Percentiles rank a stretch among this genome's conserved stretches.
Conservation (phyloP, 208 protist species). For the Leishmania arabica region DNA sequence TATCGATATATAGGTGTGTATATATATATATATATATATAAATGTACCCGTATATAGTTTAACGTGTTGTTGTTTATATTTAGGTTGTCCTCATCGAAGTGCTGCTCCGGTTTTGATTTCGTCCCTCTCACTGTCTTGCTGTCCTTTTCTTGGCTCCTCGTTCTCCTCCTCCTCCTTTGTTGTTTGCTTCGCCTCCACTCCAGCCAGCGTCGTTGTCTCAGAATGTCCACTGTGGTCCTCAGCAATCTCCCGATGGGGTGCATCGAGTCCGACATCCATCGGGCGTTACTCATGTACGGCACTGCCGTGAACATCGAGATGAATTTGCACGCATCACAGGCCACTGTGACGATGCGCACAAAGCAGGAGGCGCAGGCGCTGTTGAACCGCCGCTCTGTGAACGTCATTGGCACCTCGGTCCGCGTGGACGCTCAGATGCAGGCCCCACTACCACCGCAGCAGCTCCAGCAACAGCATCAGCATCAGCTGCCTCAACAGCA, state of each 20-base stretch:
- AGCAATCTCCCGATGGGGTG: slow-evolving; percentile 71
- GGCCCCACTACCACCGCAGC: not conserved
- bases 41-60: too few species aligned
- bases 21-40: too few species aligned
- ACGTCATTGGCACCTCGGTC: slow-evolving; percentile 69
- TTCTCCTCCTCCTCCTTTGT: not conserved
- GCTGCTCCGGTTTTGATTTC: not conserved
- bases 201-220: not conserved
- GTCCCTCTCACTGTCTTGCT: not conserved
- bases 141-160: slow-evolving; percentile 4
- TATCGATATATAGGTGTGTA: too few species aligned
- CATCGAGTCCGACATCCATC: slow-evolving; percentile 74
- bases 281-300: slow-evolving; percentile 80
- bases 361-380: slow-evolving; percentile 70
- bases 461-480: not conserved
- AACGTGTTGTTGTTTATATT: not conserved
- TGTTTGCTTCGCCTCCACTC: not conserved
- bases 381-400: slow-evolving; percentile 63
- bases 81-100: not conserved
- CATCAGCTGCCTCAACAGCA: slow-evolving; percentile 8
- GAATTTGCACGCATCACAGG: slow-evolving; percentile 46
- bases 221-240: slow-evolving; percentile 66
- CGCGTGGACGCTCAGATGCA: slow-evolving; percentile 47
- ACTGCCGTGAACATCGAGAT: slow-evolving; percentile 59
- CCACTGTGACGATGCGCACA: slow-evolving; percentile 81